These are phyloP conservation scores for Crithidia brevicula DNA, from an alignment of 208 protist genomes.

Conservation along the genomic window DNA sequence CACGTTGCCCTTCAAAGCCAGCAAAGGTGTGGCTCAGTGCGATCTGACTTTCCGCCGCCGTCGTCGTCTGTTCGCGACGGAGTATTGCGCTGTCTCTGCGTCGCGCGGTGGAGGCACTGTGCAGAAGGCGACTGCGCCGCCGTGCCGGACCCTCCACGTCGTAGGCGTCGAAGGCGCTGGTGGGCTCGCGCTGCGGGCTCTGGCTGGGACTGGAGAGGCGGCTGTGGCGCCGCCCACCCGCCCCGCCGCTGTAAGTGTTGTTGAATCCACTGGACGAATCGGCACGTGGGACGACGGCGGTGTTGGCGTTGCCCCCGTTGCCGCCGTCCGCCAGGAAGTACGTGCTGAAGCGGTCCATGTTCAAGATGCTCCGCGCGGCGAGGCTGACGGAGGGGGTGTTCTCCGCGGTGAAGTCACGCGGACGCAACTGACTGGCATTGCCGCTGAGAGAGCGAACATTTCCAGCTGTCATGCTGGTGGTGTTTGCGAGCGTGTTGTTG, in stretches of 20 bases:
- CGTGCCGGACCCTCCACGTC: slow-evolving; percentile 34
- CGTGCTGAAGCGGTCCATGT: slow-evolving; percentile 66
- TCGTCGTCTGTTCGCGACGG: neutral
- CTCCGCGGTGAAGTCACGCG: no score
- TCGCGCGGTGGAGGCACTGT: neutral
- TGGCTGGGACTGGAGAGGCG: neutral
- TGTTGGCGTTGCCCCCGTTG: neutral
- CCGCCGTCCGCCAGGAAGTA: slow-evolving; percentile 44
- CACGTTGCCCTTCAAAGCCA: neutral
- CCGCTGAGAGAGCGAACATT: no score
- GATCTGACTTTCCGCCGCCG: neutral
- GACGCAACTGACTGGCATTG: no score
- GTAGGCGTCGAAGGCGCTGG: slow-evolving; percentile 4
- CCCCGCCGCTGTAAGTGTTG: neutral
- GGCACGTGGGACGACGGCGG: neutral
- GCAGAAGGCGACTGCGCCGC: slow-evolving; percentile 30
- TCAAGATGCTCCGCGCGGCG: slow-evolving; percentile 31
- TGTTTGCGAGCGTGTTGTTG: no score
- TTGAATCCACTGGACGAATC: neutral
- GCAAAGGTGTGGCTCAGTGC: slow-evolving; percentile 14
- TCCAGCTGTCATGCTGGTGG: no score
- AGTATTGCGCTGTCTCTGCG: neutral
- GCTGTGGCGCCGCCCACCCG: slow-evolving; percentile 2
- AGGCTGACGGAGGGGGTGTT: slow-evolving; percentile 4
- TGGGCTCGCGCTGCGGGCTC: slow-evolving; percentile 11